These are phyloP conservation scores for Plectosphaerella sp. DNA, from an alignment of 2,329 filamentous ascomycete genomes.

Conservation along the genomic window DNA sequence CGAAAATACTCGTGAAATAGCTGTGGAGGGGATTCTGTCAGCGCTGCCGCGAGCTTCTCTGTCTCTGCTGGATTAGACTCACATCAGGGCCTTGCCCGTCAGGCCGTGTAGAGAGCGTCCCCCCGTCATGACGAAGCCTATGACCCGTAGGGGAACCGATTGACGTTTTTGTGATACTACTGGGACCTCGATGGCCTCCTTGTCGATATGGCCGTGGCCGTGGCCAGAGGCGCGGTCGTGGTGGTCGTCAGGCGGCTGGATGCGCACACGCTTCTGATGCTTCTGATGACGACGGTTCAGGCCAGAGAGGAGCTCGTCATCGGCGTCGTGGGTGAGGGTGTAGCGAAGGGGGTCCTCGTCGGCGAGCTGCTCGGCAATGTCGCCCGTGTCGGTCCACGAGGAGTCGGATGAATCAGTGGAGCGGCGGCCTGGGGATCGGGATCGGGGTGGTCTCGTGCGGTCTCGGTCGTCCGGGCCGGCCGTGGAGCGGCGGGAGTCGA, in stretches of 20 bases:
- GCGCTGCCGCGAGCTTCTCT: not conserved
- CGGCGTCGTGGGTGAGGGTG: constrained; percentile 61
- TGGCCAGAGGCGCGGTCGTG: constrained; percentile 23
- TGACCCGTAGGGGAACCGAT: constrained; percentile 61
- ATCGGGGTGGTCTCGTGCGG: constrained; percentile 23
- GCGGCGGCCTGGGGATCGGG: constrained; percentile 28
- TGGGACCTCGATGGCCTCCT: constrained; percentile 81
- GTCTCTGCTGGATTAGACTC: constrained; percentile 24
- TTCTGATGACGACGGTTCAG: constrained; percentile 39
- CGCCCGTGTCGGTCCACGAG: constrained; percentile 90
- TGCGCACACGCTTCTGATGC: constrained; percentile 64
- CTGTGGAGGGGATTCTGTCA: constrained; percentile 35
- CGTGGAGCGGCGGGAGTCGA: constrained; percentile 35
- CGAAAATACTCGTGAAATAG: constrained; percentile 92
- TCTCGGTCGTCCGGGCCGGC: constrained; percentile 18
- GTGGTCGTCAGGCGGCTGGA: constrained; percentile 46
- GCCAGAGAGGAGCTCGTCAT: constrained; percentile 55
- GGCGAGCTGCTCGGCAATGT: constrained; percentile 86
- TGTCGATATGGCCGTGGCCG: constrained; percentile 45
- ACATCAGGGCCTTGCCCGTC: constrained; percentile 93
- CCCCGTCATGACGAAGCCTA: constrained; percentile 84
- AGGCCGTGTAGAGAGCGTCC: constrained; percentile 81
- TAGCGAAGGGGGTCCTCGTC: constrained; percentile 78
- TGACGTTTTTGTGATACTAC: constrained; percentile 59
- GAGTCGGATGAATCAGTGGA: constrained; percentile 57